Evolutionary conservation across 768 basidiomycete genomes (phyloP), one percentile per base, ranked within the genome.

Genomic region (Amanita brunnescens): DNA sequence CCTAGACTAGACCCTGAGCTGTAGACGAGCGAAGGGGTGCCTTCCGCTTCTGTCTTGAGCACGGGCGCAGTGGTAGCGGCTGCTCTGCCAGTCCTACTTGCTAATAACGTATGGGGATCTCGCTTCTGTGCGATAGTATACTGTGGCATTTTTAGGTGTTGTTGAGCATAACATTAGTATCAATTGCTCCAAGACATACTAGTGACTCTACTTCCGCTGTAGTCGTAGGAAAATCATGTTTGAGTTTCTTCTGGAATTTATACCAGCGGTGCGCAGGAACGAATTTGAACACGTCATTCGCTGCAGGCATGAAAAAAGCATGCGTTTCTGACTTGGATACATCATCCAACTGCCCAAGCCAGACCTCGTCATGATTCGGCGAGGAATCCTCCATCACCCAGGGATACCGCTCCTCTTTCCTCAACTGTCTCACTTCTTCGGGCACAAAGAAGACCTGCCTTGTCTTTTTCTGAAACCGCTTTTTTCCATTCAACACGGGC

Each of bases 261-360:
- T 93, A 94, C 87, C 88, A 93, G 39, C 91, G 77, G 63, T 90
- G 81, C 5, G 88, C 81, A 12, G 90, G 85, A 9, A 94, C 85
- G 66, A 93, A 91, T 61, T 88, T 84, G 75, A 94, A 93, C 34
- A 83, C 75, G 52, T 90, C 81, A 59, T 83, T 81, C 50, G 82
- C 81, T 13, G 84, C 81, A 30, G 87, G 86, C 81, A 91, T 87
- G 67, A 93, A 86, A 67, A 91, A 82, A 5, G 81, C 88, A 56
- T 87, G 80, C 6, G 83, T 85, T 59, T 80, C 79, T 21, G 79
- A 74, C 68, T 79, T 88, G 9, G 72, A 69, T 14, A 80, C 76
- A 54, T 92, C 88, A 65, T 92, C 89, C 70, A 93, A 74, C 64
- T 84, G 78, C 6, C 85, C 91, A 34, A 80, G 73, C 91, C 91